Conservation (phyloP, 345 rosid species). For the Pelargonium nanum region DNA sequence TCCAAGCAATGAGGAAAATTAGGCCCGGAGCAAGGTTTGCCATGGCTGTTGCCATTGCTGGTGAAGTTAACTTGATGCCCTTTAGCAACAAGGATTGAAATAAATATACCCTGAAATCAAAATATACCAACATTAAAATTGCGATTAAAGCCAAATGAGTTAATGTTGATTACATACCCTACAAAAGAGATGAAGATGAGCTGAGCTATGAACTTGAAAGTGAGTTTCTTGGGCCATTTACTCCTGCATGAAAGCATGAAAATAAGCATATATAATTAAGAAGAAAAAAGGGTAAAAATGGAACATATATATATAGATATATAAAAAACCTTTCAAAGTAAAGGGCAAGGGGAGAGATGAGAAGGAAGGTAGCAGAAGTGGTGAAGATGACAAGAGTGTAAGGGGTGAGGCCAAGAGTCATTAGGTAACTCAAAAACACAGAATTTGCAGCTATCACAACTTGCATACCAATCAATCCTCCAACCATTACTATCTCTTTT, state of each 20-base stretch:
- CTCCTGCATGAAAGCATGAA: conserved; percentile 37
- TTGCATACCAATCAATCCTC: conserved; percentile 59
- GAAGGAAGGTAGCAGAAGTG: conserved; percentile 55
- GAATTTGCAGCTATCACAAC: conserved; percentile 73
- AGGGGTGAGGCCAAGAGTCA: conserved; percentile 68
- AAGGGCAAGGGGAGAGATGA: conserved; percentile 65
- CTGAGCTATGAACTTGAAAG: conserved; percentile 47
- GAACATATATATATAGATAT: neutral
- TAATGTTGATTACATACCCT: conserved; percentile 54
- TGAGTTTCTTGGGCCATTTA: conserved; percentile 56
- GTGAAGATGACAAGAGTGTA: conserved; percentile 63
- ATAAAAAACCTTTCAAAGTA: conserved; percentile 57
- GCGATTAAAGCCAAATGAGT: no score
- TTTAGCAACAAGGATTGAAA: conserved; percentile 64
- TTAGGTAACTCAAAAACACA: conserved; percentile 54
- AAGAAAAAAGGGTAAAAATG: no score
- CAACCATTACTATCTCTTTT: conserved; percentile 48
- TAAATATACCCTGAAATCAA: conserved; percentile 52
- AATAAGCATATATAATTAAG: neutral
- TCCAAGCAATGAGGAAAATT: conserved; percentile 83
- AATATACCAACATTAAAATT: neutral
- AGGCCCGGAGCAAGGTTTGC: conserved; percentile 88
- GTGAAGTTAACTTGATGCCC: conserved; percentile 76
- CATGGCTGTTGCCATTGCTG: conserved; percentile 95
- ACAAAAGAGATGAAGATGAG: conserved; percentile 60